A percentile compares a stretch with the other conserved stretches of the same genome.
phyloP scores from a whole-genome alignment of 225 moss, liverwort and hornwort genomes.

The Straminergon stramineum region DNA sequence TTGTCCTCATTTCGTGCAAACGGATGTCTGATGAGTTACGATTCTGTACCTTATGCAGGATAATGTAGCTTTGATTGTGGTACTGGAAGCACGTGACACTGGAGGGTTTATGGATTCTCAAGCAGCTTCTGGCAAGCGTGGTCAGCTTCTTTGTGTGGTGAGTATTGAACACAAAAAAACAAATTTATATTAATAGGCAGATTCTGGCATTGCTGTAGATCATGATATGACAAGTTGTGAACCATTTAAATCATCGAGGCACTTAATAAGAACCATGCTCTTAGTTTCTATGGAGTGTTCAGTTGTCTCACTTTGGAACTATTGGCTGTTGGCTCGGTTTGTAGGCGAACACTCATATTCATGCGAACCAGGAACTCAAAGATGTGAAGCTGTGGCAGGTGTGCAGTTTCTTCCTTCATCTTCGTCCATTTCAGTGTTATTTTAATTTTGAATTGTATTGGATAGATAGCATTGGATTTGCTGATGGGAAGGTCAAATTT shows the following conservation, averaged over 20 bases:
- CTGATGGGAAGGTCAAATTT: background rate
- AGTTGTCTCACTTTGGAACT: background rate
- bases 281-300: background rate
- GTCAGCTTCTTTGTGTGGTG: conserved; percentile 95
- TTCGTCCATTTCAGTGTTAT: background rate
- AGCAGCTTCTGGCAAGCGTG: conserved; percentile 69
- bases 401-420: background rate
- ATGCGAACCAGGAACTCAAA: conserved; percentile 92
- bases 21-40: background rate
- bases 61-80: conserved; percentile 95
- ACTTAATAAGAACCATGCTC: background rate
- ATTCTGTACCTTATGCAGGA: conserved; percentile 31
- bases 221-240: background rate
- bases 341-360: conserved; percentile 95
- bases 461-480: background rate
- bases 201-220: background rate
- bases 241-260: background rate
- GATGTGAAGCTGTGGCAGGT: conserved; percentile 99
- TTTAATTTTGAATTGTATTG: background rate
- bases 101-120: conserved; percentile 64
- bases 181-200: background rate
- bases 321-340: conserved; percentile 3
- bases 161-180: background rate
- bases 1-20: background rate
- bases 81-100: conserved; percentile 86